A percentile compares a stretch with the other conserved stretches of the same genome.
These are phyloP conservation scores for Globisporangium yorkense DNA, from an alignment of 352 stramenopile genomes.

Conservation along the genomic window DNA sequence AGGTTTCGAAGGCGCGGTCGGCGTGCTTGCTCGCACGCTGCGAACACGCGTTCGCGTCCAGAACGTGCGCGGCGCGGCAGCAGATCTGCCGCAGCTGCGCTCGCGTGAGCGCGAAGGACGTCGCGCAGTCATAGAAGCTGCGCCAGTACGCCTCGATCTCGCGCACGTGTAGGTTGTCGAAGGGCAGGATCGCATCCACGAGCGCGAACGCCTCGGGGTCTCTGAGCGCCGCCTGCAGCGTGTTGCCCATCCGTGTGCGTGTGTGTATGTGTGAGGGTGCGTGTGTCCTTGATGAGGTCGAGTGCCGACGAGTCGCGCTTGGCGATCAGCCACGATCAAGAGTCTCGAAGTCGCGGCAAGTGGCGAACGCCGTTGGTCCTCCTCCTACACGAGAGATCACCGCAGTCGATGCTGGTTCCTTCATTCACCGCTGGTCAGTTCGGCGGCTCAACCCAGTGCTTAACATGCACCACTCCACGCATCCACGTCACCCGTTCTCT, in stretches of 20 bases:
- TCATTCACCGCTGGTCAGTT: not conserved
- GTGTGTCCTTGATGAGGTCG: not conserved
- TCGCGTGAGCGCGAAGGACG: constrained; percentile 61
- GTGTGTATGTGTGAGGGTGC: not conserved
- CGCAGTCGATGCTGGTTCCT: no score
- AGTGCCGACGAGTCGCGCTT: no score
- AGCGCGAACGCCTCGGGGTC: constrained; percentile 38
- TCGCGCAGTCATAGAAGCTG: constrained; percentile 75
- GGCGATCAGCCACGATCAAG: no score
- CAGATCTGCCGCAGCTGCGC: constrained; percentile 58
- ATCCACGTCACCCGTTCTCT: not conserved
- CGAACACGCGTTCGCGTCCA: constrained; percentile 37
- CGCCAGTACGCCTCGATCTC: constrained; percentile 82
- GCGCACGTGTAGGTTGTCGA: constrained; percentile 60
- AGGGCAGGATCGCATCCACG: constrained; percentile 56
- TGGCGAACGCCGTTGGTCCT: no score
- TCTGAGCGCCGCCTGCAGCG: constrained; percentile 39
- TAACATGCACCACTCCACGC: not conserved
- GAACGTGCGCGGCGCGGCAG: constrained; percentile 32
- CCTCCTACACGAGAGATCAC: no score
- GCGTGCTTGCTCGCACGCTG: constrained; percentile 33
- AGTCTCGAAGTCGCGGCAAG: no score
- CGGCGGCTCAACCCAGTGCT: not conserved
- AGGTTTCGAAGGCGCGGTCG: constrained; percentile 54
- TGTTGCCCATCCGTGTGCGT: constrained; percentile 37